These are phyloP conservation scores for Agrocybe pediades DNA, from an alignment of 768 basidiomycete species.

Conservation along the genomic window DNA sequence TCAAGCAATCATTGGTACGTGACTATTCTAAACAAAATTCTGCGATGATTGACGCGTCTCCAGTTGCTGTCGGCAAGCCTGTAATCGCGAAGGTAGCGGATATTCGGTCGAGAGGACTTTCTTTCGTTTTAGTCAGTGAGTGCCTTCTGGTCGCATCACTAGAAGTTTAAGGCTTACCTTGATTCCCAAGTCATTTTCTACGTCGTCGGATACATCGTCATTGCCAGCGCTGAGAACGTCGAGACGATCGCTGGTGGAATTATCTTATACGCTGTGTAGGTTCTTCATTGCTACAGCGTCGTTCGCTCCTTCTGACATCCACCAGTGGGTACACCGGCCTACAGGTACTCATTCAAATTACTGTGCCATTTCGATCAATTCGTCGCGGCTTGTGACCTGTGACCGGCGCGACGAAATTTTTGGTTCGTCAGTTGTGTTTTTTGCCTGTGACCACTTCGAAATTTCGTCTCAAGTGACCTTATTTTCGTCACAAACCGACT, in stretches of 20 bases:
- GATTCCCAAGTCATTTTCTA: conserved; percentile 53
- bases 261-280: conserved; percentile 57
- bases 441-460: too few relatives aligned
- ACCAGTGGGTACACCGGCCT: conserved; percentile 66
- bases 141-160: conserved; percentile 8
- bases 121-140: conserved; percentile 60
- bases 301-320: conserved; percentile 6
- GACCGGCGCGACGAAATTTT: too few relatives aligned
- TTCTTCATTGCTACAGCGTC: conserved; percentile 9
- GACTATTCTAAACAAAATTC: background rate
- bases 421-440: too few relatives aligned
- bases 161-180: background rate
- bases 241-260: conserved; percentile 53
- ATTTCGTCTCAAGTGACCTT: too few relatives aligned
- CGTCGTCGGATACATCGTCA: conserved; percentile 56
- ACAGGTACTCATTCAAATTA: conserved; percentile 64
- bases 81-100: conserved; percentile 76
- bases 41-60: background rate
- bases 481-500: too few relatives aligned
- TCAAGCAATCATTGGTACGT: conserved; percentile 55
- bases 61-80: conserved; percentile 57
- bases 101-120: conserved; percentile 64
- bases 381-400: too few relatives aligned
- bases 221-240: conserved; percentile 50
- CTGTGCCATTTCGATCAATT: too few relatives aligned